Evolutionary conservation across 1,139 yeast genomes (phyloP).

Genomic region (Hyphopichia burtonii): DNA sequence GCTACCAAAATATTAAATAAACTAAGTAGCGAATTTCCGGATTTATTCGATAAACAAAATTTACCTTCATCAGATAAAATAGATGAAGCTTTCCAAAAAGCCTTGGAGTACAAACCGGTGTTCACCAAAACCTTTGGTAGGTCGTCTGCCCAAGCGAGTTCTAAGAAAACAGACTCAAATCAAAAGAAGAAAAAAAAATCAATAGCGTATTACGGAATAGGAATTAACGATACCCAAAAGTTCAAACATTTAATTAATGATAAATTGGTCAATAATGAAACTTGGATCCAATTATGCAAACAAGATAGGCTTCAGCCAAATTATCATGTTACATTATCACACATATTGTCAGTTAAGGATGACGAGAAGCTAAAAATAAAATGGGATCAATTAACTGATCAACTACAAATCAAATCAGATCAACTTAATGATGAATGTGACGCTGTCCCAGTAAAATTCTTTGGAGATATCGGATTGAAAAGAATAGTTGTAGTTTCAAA

Average conservation of each 20-base stretch:
- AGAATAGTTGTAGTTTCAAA: constrained; percentile 50
- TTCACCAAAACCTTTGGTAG: constrained; percentile 36
- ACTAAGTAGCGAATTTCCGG: constrained; percentile 45
- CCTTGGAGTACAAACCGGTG: constrained; percentile 53
- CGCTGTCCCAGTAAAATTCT: constrained; percentile 13
- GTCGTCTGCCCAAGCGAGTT: constrained; percentile 4
- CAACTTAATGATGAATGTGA: not conserved
- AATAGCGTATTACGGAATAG: constrained; percentile 29
- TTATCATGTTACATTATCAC: constrained; percentile 82
- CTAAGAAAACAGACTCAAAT: constrained; percentile 14
- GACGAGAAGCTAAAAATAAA: constrained; percentile 18
- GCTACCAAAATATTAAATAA: constrained; percentile 42
- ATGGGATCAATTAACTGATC: constrained; percentile 21
- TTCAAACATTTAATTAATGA: constrained; percentile 8
- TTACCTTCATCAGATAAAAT: constrained; percentile 11
- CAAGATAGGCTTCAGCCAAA: constrained; percentile 46
- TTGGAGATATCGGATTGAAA: constrained; percentile 40
- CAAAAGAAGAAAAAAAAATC: constrained; percentile 8
- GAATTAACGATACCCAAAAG: constrained; percentile 11
- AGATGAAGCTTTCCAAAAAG: constrained; percentile 42
- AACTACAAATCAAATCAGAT: constrained; percentile 9
- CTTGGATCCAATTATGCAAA: constrained; percentile 30
- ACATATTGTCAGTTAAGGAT: constrained; percentile 33
- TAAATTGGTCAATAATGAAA: constrained; percentile 1
- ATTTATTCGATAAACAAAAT: constrained; percentile 27